Evolutionary conservation across 805 yeast species (phyloP).

Genomic region (Wickerhamomyces xylosicus): DNA sequence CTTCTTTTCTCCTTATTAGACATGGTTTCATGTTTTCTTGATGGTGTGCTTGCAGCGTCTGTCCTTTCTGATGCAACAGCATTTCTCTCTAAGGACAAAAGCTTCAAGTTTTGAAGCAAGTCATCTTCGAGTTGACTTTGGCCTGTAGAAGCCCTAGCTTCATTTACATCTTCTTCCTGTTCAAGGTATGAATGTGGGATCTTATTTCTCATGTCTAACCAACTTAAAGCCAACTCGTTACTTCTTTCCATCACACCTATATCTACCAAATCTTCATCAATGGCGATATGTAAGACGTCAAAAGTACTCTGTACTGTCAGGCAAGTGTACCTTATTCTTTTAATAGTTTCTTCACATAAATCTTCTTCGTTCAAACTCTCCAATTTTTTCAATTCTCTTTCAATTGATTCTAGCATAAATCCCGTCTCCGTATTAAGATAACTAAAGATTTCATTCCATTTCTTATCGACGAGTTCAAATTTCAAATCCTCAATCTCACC

Average conservation of each 20-base stretch:
- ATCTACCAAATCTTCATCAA: constrained; percentile 30
- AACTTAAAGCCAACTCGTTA: constrained; percentile 25
- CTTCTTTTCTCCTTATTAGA: constrained; percentile 15
- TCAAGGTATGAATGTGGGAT: constrained; percentile 17
- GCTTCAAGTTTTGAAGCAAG: constrained; percentile 13
- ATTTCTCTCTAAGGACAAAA: constrained; percentile 13
- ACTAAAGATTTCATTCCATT: constrained; percentile 47
- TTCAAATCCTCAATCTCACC: constrained; percentile 32
- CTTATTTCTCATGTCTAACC: constrained; percentile 18
- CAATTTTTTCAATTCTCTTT: constrained; percentile 17
- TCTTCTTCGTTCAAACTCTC: constrained; percentile 13
- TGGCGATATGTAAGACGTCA: constrained; percentile 25
- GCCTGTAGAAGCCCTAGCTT: no score
- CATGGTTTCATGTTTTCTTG: constrained; percentile 1
- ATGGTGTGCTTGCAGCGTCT: no score
- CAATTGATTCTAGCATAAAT: constrained; percentile 18
- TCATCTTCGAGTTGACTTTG: no score
- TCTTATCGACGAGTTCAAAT: constrained; percentile 35
- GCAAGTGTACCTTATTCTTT: constrained; percentile 25
- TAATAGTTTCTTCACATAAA: constrained; percentile 17
- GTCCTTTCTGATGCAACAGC: constrained; percentile 5
- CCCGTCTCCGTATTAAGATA: constrained; percentile 34
- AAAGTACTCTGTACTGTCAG: constrained; percentile 31
- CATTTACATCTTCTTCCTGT: constrained; percentile 1
- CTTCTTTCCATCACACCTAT: constrained; percentile 25